These are phyloP conservation scores for Amanita brunnescens DNA, from an alignment of 768 basidiomycete genomes.

Conservation along the genomic window DNA sequence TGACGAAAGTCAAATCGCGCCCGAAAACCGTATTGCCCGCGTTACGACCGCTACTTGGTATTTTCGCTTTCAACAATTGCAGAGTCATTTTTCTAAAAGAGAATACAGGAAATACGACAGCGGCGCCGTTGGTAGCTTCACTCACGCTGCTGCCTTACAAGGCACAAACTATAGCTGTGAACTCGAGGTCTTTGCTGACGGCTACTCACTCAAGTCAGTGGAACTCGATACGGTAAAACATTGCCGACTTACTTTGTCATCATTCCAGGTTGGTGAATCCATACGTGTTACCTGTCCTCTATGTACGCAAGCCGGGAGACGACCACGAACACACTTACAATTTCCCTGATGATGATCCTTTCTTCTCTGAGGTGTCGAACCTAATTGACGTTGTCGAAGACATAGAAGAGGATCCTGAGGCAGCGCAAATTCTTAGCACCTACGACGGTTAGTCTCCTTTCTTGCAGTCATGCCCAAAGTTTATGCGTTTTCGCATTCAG, in stretches of 20 bases:
- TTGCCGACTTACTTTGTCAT: slow-evolving; percentile 1
- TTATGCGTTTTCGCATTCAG: slow-evolving; percentile 26
- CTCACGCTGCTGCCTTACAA: slow-evolving; percentile 85
- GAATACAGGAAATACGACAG: slow-evolving; percentile 80
- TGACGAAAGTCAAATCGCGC: slow-evolving; percentile 78
- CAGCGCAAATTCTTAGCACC: slow-evolving; percentile 68
- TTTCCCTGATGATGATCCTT: slow-evolving; percentile 83
- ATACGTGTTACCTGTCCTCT: slow-evolving; percentile 85
- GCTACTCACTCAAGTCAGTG: slow-evolving; percentile 73
- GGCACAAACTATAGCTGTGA: slow-evolving; percentile 92
- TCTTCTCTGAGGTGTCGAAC: slow-evolving; percentile 90
- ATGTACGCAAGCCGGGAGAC: slow-evolving; percentile 77
- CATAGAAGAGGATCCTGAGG: slow-evolving; percentile 80
- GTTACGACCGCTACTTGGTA: slow-evolving; percentile 89
- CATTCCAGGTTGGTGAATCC: slow-evolving; percentile 71
- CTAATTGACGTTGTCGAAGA: slow-evolving; percentile 86
- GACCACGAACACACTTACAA: slow-evolving; percentile 61
- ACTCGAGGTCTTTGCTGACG: slow-evolving; percentile 90
- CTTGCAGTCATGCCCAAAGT: background rate
- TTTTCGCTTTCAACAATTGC: background rate
- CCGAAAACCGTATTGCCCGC: slow-evolving; percentile 88
- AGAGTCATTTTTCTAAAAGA: background rate
- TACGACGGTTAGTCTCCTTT: slow-evolving; percentile 57
- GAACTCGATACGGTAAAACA: background rate
- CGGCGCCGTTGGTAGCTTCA: slow-evolving; percentile 90